A percentile compares a stretch with the other conserved stretches of the same genome.
Evolutionary conservation across 805 yeast species (phyloP).

Genomic region (Lachancea fermentati): DNA sequence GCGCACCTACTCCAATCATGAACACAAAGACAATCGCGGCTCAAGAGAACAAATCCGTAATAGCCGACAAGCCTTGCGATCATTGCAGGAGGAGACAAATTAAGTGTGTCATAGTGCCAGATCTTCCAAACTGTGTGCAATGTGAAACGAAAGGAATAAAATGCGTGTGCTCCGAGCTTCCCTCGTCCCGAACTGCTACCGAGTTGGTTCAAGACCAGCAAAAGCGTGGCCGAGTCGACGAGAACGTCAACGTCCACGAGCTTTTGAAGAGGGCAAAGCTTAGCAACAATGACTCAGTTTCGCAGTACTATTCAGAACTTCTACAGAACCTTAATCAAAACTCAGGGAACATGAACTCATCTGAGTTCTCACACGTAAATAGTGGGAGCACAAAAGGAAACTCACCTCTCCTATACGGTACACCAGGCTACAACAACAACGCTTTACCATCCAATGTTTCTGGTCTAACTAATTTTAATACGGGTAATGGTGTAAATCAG

Average conservation of each 20-base stretch:
- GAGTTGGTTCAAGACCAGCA: conserved; percentile 24
- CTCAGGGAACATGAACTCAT: conserved; percentile 1
- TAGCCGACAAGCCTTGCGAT: conserved; percentile 56
- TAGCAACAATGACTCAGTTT: conserved; percentile 14
- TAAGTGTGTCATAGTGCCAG: conserved; percentile 67
- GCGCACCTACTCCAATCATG: background rate
- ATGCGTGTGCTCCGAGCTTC: conserved; percentile 68
- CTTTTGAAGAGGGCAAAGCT: conserved; percentile 18
- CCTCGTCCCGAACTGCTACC: conserved; percentile 37
- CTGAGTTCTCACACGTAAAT: conserved; percentile 2
- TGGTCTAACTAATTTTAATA: background rate
- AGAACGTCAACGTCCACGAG: conserved; percentile 19
- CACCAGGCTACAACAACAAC: conserved; percentile 4
- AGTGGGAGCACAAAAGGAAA: background rate
- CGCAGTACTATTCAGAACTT: conserved; percentile 23
- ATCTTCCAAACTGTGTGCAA: conserved; percentile 59
- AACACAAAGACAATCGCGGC: conserved; percentile 6
- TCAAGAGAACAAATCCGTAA: conserved; percentile 9
- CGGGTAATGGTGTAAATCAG: conserved; percentile 18
- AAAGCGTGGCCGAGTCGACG: conserved; percentile 22
- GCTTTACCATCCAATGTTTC: conserved; percentile 5
- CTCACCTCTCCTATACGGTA: conserved; percentile 2
- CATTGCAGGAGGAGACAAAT: conserved; percentile 77
- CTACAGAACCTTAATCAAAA: conserved; percentile 19
- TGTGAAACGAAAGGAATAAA: conserved; percentile 69